Evolutionary conservation across 495 filamentous ascomycete species (phyloP).

Genomic region (Aspergillus coremiiformis): DNA sequence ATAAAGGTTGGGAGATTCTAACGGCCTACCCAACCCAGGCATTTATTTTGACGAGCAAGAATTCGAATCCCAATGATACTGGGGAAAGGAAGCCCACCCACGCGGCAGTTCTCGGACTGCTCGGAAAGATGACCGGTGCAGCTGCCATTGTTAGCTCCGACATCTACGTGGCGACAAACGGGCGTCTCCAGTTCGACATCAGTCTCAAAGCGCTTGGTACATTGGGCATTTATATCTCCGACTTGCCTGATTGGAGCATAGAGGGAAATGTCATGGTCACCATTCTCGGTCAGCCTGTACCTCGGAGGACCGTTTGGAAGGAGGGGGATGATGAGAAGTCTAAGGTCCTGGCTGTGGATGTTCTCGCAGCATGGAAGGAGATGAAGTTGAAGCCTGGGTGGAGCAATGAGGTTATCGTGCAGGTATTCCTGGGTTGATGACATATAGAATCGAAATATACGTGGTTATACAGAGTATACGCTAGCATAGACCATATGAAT

Average conservation of each 20-base stretch:
- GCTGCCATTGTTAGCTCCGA: conserved; percentile 61
- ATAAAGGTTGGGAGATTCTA: conserved; percentile 73
- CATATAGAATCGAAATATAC: too few species aligned
- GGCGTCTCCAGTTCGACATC: conserved; percentile 53
- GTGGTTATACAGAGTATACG: too few species aligned
- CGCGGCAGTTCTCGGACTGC: conserved; percentile 68
- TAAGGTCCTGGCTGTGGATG: conserved; percentile 68
- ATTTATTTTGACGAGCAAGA: conserved; percentile 36
- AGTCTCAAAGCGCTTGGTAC: conserved; percentile 74
- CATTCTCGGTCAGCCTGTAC: conserved; percentile 62
- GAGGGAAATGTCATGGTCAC: conserved; percentile 66
- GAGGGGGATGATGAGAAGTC: conserved; percentile 31
- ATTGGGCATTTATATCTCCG: conserved; percentile 64
- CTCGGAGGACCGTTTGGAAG: conserved; percentile 58
- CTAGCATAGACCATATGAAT: too few species aligned
- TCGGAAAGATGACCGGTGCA: conserved; percentile 85
- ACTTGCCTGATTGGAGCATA: conserved; percentile 51
- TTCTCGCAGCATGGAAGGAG: conserved; percentile 70
- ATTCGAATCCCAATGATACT: background rate
- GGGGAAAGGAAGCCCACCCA: conserved; percentile 16
- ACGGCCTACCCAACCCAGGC: conserved; percentile 57
- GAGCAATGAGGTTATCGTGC: conserved; percentile 76
- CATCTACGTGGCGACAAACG: conserved; percentile 50
- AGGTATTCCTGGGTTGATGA: conserved; percentile 47
- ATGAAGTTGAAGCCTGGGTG: conserved; percentile 65